These are phyloP conservation scores for Fraxinus quadrangulata DNA, from an alignment of 257 asterid genomes.

Conservation along the genomic window DNA sequence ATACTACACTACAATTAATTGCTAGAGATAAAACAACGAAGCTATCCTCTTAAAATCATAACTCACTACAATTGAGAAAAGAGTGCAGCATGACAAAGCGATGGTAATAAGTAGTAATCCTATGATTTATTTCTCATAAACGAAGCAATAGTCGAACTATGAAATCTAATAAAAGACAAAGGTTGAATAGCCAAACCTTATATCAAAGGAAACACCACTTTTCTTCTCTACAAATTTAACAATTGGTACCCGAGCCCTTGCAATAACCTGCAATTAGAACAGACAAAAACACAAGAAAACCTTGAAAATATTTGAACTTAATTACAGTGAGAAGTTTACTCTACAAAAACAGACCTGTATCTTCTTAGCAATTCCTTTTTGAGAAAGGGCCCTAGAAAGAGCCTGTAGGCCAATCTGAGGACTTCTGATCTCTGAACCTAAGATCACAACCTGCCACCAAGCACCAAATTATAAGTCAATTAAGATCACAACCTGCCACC, in stretches of 20 bases:
- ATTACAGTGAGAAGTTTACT: slow-evolving; percentile 25
- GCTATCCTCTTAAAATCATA: background rate
- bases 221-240: slow-evolving; percentile 90
- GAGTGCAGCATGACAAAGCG: background rate
- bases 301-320: slow-evolving; percentile 13
- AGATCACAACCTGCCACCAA: slow-evolving; percentile 73
- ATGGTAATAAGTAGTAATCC: slow-evolving; percentile 7
- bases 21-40: background rate
- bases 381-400: slow-evolving; percentile 87
- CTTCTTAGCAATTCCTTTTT: slow-evolving; percentile 82
- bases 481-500: slow-evolving; percentile 77
- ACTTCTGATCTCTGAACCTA: slow-evolving; percentile 64
- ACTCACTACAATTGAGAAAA: background rate
- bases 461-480: slow-evolving; percentile 15
- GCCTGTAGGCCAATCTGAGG: slow-evolving; percentile 87
- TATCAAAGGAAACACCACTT: slow-evolving; percentile 80
- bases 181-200: slow-evolving; percentile 55
- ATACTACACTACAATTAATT: background rate
- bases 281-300: slow-evolving; percentile 8
- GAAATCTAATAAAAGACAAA: slow-evolving; percentile 10
- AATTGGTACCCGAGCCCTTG: slow-evolving; percentile 95
- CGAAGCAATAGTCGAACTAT: background rate
- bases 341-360: slow-evolving; percentile 63
- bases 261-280: slow-evolving; percentile 64
- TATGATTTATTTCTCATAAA: background rate